These are phyloP conservation scores for Vitis riparia DNA, from an alignment of 164 flowering plant genomes.

Conservation along the genomic window DNA sequence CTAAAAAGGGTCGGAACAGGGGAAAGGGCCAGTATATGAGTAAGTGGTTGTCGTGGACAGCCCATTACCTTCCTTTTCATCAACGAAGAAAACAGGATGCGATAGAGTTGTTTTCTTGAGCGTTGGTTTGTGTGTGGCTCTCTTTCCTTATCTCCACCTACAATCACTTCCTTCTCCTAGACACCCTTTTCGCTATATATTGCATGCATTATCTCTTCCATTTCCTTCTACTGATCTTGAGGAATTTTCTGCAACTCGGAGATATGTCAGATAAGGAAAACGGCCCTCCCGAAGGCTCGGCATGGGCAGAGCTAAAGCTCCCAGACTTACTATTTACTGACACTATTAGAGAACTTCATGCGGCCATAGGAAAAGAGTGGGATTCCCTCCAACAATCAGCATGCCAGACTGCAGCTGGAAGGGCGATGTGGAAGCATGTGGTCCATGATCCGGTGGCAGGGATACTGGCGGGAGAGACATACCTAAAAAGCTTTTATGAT, in stretches of 20 bases:
- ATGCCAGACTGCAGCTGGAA: constrained; percentile 90
- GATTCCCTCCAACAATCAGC: constrained; percentile 63
- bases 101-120: constrained; percentile 30
- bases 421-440: constrained; percentile 91
- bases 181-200: constrained; percentile 5
- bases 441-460: constrained; percentile 77
- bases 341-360: constrained; percentile 50
- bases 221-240: constrained; percentile 12
- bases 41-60: constrained; percentile 49
- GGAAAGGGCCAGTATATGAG: neutral
- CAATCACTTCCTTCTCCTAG: constrained; percentile 6
- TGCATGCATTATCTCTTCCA: constrained; percentile 29
- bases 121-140: constrained; percentile 79
- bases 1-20: constrained; percentile 10
- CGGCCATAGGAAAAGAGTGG: constrained; percentile 68
- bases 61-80: constrained; percentile 30
- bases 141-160: constrained; percentile 72
- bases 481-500: constrained; percentile 62
- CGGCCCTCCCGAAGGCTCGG: constrained; percentile 24
- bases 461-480: constrained; percentile 76
- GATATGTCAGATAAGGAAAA: constrained; percentile 44
- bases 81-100: constrained; percentile 31
- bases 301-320: constrained; percentile 59
- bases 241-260: neutral
- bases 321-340: constrained; percentile 45